A percentile compares a stretch with the other conserved stretches of the same genome.
These are phyloP conservation scores for Apiotrichum siamense DNA, from an alignment of 1,284 basidiomycete species.

Conservation along the genomic window DNA sequence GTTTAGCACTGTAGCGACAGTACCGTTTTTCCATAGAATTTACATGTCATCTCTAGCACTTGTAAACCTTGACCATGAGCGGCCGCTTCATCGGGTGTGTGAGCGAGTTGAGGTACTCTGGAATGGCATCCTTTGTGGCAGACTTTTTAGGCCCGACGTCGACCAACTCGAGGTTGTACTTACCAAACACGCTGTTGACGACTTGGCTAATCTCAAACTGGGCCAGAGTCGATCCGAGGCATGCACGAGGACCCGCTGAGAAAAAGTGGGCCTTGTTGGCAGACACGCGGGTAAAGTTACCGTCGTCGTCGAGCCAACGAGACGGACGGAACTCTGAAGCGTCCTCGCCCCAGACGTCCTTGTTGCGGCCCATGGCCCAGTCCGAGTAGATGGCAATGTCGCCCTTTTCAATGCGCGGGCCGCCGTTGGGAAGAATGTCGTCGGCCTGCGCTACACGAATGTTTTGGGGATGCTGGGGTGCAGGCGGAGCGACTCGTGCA, in stretches of 20 bases:
- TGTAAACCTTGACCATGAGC: not conserved
- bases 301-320: not conserved
- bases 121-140: not conserved
- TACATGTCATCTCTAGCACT: not conserved
- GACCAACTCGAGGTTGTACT: slow-evolving; percentile 1
- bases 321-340: not conserved
- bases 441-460: not conserved
- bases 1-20: too few species aligned
- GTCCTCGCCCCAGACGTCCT: not conserved
- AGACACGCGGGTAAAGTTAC: not conserved
- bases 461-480: slow-evolving; percentile 1
- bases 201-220: not conserved
- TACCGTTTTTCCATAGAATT: not conserved
- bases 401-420: not conserved
- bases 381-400: slow-evolving; percentile 1
- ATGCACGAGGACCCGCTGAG: not conserved
- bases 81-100: slow-evolving; percentile 3
- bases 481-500: not conserved
- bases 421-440: not conserved
- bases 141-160: not conserved
- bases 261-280: slow-evolving; percentile 1
- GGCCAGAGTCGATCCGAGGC: not conserved
- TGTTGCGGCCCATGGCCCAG: slow-evolving; percentile 1
- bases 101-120: slow-evolving; percentile 1
- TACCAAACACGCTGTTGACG: not conserved